A percentile compares a stretch with the other conserved stretches of the same genome.
These are phyloP conservation scores for Fraxinus anomala DNA, from an alignment of 257 asterid species.

Conservation along the genomic window DNA sequence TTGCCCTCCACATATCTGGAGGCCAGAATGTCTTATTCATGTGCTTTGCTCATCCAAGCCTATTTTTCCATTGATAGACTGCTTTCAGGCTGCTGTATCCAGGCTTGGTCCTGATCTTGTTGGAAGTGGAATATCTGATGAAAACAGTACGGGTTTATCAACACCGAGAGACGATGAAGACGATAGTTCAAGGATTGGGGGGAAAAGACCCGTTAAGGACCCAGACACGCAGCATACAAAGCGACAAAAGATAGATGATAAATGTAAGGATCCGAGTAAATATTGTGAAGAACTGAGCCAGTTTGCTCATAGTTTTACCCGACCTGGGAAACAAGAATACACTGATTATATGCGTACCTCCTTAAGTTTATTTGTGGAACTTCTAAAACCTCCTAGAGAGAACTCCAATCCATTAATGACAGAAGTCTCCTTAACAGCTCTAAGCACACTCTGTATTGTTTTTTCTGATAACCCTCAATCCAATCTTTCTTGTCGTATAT, in stretches of 20 bases:
- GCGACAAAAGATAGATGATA: constrained; percentile 58
- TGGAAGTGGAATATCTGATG: constrained; percentile 39
- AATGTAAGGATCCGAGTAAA: constrained; percentile 30
- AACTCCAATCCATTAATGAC: constrained; percentile 43
- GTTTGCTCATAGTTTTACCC: constrained; percentile 33
- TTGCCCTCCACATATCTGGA: constrained; percentile 83
- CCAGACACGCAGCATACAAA: constrained; percentile 45
- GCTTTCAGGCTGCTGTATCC: constrained; percentile 73
- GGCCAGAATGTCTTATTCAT: constrained; percentile 73
- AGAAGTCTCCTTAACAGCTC: constrained; percentile 65
- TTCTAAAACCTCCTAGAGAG: constrained; percentile 67
- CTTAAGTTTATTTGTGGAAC: constrained; percentile 58
- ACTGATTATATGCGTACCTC: constrained; percentile 56
- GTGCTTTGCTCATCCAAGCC: constrained; percentile 67
- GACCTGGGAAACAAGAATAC: constrained; percentile 57
- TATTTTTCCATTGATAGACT: constrained; percentile 53
- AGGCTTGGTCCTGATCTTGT: constrained; percentile 59
- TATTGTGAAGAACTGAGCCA: constrained; percentile 37
- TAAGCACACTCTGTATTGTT: constrained; percentile 71
- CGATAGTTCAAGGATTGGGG: constrained; percentile 48
- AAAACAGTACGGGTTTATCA: constrained; percentile 32
- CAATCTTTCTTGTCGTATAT: constrained; percentile 51
- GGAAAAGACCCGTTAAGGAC: constrained; percentile 60
- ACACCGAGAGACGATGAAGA: constrained; percentile 30
- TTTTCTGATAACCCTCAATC: constrained; percentile 64